A percentile compares a stretch with the other conserved stretches of the same genome.
phyloP scores from a whole-genome alignment of 352 stramenopile species.

The Globisporangium spiculum region DNA sequence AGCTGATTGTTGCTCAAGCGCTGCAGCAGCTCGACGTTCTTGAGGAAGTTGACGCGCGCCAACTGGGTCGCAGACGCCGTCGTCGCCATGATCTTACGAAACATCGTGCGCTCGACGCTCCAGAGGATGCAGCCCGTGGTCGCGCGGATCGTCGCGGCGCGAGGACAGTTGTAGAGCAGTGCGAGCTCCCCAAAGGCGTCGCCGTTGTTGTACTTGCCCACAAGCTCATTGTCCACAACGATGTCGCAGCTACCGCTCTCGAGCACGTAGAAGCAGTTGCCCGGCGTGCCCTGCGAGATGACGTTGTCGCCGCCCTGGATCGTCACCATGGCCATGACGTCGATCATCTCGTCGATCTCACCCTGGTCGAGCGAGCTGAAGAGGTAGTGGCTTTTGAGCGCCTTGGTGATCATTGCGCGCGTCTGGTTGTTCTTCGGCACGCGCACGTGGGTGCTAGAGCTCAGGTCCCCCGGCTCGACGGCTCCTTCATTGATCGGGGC shows the following conservation, averaged over 20 bases:
- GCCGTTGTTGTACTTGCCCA: slow-evolving; percentile 75
- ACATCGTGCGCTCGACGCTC: slow-evolving; percentile 90
- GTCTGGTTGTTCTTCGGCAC: slow-evolving; percentile 77
- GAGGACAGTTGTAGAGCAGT: slow-evolving; percentile 95
- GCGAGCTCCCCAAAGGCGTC: slow-evolving; percentile 96
- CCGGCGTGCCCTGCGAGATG: slow-evolving; percentile 79
- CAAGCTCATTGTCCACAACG: slow-evolving; percentile 72
- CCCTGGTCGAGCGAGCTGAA: slow-evolving; percentile 72
- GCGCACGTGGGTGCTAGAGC: slow-evolving; percentile 38
- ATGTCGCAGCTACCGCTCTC: slow-evolving; percentile 88
- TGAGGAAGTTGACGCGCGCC: slow-evolving; percentile 87
- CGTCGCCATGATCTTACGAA: slow-evolving; percentile 81
- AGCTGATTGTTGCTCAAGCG: slow-evolving; percentile 84
- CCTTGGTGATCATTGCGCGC: slow-evolving; percentile 71
- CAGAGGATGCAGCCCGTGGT: slow-evolving; percentile 87
- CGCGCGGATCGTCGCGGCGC: slow-evolving; percentile 91
- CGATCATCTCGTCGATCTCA: slow-evolving; percentile 82
- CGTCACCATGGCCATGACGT: slow-evolving; percentile 78
- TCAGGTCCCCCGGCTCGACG: slow-evolving; percentile 64
- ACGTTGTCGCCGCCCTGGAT: slow-evolving; percentile 61
- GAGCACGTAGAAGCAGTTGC: slow-evolving; percentile 94
- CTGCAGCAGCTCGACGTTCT: slow-evolving; percentile 93
- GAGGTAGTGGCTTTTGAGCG: slow-evolving; percentile 81
- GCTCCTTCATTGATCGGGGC: slow-evolving; percentile 77
- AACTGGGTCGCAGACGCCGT: slow-evolving; percentile 73